phyloP scores from a whole-genome alignment of 2,329 filamentous ascomycete genomes.

The Leptodontidium sp. region DNA sequence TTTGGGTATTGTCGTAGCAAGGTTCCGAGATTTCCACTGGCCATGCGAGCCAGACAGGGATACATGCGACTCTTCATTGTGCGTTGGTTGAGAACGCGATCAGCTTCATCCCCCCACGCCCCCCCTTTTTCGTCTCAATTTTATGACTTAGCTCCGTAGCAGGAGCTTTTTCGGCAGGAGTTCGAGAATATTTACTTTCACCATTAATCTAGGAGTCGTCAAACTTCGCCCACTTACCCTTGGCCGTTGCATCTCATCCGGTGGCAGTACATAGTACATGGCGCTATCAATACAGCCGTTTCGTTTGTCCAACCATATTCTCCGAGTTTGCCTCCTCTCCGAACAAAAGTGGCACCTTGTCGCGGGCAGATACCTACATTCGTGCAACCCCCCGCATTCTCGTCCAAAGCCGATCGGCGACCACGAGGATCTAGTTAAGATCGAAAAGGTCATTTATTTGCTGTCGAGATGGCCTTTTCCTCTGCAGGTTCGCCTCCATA shows the following conservation, averaged over 20 bases:
- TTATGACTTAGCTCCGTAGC: too few species aligned
- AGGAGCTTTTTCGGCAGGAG: too few species aligned
- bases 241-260: background rate
- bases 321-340: background rate
- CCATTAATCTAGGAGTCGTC: too few species aligned
- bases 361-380: background rate
- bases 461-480: background rate
- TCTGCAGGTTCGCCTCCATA: background rate
- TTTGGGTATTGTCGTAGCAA: too few species aligned
- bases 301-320: background rate
- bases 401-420: background rate
- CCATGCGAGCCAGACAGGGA: too few species aligned
- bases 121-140: too few species aligned
- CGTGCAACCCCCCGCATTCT: conserved; percentile 1
- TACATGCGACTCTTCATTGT: too few species aligned
- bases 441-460: background rate
- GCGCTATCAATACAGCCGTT: background rate
- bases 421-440: background rate
- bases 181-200: too few species aligned
- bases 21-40: too few species aligned
- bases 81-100: too few species aligned
- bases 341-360: background rate
- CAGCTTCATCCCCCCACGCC: too few species aligned
- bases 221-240: too few species aligned
- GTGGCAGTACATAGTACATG: conserved; percentile 14